Evolutionary conservation across 1,284 basidiomycete species (phyloP), one percentile per base, ranked within the genome.

Genomic region (Heterobasidion occidentale): DNA sequence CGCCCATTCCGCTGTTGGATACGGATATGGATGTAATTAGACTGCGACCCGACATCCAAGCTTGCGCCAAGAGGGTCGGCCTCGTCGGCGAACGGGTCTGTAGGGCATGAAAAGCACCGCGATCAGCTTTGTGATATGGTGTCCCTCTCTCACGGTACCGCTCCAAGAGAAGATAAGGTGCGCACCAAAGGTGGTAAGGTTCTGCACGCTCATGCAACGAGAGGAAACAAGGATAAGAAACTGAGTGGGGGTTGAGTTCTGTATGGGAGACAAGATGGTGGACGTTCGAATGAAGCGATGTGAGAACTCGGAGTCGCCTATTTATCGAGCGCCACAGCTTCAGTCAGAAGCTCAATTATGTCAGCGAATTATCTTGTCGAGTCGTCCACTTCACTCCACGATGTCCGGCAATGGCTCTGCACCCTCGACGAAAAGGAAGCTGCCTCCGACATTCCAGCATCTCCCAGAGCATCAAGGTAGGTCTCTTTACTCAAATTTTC

Each of bases 1-100:
- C 97, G 86, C 65, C 97, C 97, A 84, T 99, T 99, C 68, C 97
- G 84, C 77, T 99, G 97, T 76, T 99, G 97, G 69, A 99, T 92
- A 79, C 93, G 92, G 70, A 96, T 91, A 73, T 95, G 93, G 71
- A 95, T 93, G 75, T 94, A 92, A 73, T 93, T 87, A 68, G 83
- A 77, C 70, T 88, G 85, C 63, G 89, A 89, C 65, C 90, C 90
- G 67, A 90, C 86, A 77, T 90, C 85, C 67, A 88, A 78, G 68
- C 76, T 81, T 64, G 78, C 76, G 71, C 77, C 81, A 71, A 91
- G 83, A 70, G 85, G 83, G 77, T 92, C 91, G 68, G 83, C 87
- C 74, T 90, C 88, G 75, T 93, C 92, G 77, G 88, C 91, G 79
- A 95, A 94, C 77, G 93, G 94, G 84, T 96, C 93, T 94, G 64